These are phyloP conservation scores for Geotrichum macrosporum DNA, from an alignment of 1,139 yeast species.

Conservation along the genomic window DNA sequence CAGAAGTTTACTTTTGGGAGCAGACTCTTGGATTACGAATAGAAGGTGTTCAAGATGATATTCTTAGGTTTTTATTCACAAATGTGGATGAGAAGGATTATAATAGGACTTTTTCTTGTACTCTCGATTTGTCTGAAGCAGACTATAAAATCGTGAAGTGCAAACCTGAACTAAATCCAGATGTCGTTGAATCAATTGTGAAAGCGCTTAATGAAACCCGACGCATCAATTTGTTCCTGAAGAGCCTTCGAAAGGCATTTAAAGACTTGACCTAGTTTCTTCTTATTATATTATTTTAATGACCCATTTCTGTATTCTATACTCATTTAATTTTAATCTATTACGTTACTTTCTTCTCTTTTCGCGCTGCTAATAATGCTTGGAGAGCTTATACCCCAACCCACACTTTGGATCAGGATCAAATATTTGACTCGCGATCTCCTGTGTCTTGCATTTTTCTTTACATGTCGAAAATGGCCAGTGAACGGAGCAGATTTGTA, in stretches of 20 bases:
- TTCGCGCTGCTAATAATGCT: too few species aligned
- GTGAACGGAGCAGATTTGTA: background rate
- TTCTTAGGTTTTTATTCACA: constrained; percentile 32
- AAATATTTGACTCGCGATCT: background rate
- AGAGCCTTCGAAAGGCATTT: constrained; percentile 24
- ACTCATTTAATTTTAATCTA: too few species aligned
- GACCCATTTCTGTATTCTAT: background rate
- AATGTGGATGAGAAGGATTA: constrained; percentile 30
- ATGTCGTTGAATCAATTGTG: constrained; percentile 21
- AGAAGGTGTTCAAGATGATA: constrained; percentile 33
- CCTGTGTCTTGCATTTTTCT: background rate
- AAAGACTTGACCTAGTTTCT: constrained; percentile 10
- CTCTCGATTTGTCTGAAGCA: constrained; percentile 30
- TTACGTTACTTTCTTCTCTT: too few species aligned
- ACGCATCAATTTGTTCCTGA: constrained; percentile 27
- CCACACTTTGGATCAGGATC: background rate
- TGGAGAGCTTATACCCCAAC: constrained; percentile 1
- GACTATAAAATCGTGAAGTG: constrained; percentile 29
- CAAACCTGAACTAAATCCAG: constrained; percentile 23
- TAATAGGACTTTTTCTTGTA: constrained; percentile 29
- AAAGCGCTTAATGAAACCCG: constrained; percentile 25
- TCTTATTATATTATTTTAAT: background rate
- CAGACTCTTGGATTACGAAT: constrained; percentile 32
- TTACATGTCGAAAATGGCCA: background rate
- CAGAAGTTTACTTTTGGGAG: constrained; percentile 36